Evolutionary conservation across 2,329 filamentous ascomycete species (phyloP), one percentile per base, ranked within the genome.

Genomic region (Aaosphaeria pasadenensis): DNA sequence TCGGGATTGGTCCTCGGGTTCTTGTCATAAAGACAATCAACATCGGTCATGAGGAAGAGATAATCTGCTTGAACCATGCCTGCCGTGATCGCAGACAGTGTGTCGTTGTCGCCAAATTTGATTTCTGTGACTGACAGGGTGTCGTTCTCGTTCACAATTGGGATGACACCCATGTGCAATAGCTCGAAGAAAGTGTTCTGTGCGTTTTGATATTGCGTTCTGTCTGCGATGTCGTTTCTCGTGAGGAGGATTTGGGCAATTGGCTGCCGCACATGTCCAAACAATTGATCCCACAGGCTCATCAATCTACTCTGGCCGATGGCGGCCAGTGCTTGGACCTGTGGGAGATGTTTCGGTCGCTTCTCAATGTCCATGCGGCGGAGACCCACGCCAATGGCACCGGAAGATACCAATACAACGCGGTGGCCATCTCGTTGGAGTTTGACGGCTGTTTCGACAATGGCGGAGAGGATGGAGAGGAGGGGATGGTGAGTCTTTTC

Each of bases 91-190:
- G 94, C 94, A 9, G 91, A 96, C 42, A 99, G 78, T 1, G 94
- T 99, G 71, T 99, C 94, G 62, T 99, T 99, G 77, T 99, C 94
- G 57, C 94, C 94, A 66, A 99, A 99, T 77, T 97, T 97, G 75
- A 99, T 99, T 80, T 99, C 94, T 66, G 92, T 89, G 56, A 99
- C 94, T 28, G 91, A 90, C 46, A 99, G 76, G 3, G 94, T 99
- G 70, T 99, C 94, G 71, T 99, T 99, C 74, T 99, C 94, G 64
- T 99, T 99, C 55, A 99, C 94, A 61, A 99, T 96, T 7, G 94
- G 94, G 54, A 99, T 95, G 29, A 97, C 92, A 2, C 91, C 91
- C 87, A 96, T 94, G 62, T 91, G 86, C 13, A 99, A 76, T 42
- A 97, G 80, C 70, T 96, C 90, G 45, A 84, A 82, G 67, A 99